Conservation (phyloP, 768 basidiomycete genomes). For the Megacollybia marginata region DNA sequence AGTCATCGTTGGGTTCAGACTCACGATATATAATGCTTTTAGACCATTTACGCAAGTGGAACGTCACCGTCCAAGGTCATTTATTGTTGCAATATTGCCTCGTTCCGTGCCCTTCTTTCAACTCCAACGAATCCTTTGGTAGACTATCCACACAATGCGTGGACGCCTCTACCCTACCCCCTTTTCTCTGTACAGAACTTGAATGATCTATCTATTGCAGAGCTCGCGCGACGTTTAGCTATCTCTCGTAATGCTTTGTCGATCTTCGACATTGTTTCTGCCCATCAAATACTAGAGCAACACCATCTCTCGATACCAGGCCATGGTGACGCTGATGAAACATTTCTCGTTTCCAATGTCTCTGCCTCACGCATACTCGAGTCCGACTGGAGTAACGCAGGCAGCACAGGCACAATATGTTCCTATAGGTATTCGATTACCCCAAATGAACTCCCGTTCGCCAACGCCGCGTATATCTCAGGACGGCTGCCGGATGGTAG, state of each 20-base stretch:
- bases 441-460: constrained; percentile 24
- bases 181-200: constrained; percentile 26
- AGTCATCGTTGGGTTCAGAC: neutral
- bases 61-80: constrained; percentile 21
- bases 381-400: constrained; percentile 28
- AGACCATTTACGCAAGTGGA: constrained; percentile 29
- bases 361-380: constrained; percentile 33
- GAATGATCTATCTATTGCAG: constrained; percentile 19
- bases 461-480: constrained; percentile 30
- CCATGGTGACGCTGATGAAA: constrained; percentile 27
- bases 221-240: constrained; percentile 17
- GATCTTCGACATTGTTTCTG: neutral
- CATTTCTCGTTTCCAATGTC: constrained; percentile 30
- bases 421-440: constrained; percentile 32
- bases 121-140: constrained; percentile 3
- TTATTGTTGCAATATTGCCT: constrained; percentile 30
- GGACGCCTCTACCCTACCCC: constrained; percentile 33
- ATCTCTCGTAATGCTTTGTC: constrained; percentile 9
- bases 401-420: constrained; percentile 26
- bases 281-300: neutral
- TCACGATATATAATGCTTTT: neutral
- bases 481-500: constrained; percentile 30
- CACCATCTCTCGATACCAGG: constrained; percentile 21
- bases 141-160: constrained; percentile 30
- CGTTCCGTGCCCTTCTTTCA: constrained; percentile 24